phyloP scores from a whole-genome alignment of 805 yeast genomes.

The Candida multigemmis region DNA sequence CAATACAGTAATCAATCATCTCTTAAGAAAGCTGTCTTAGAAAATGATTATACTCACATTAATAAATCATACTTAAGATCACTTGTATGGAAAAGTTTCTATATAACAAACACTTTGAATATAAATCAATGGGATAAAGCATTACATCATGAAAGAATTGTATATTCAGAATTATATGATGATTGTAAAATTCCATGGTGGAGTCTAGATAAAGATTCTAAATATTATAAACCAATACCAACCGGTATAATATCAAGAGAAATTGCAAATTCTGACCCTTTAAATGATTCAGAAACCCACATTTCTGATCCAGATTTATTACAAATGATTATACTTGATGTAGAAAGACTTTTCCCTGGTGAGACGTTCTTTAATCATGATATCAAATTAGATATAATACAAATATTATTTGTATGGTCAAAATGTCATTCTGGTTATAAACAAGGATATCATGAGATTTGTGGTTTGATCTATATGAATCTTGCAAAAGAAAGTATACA shows the following conservation, averaged over 20 bases:
- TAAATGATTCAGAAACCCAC: conserved; percentile 3
- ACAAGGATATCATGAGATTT: conserved; percentile 48
- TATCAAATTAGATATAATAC: conserved; percentile 23
- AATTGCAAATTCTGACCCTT: conserved; percentile 10
- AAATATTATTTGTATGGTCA: conserved; percentile 40
- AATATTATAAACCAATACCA: conserved; percentile 12
- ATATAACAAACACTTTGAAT: conserved; percentile 26
- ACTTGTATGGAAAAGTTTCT: conserved; percentile 28
- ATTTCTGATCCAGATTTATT: conserved; percentile 32
- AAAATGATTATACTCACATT: conserved; percentile 17
- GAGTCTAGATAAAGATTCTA: conserved; percentile 17
- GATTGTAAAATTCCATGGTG: conserved; percentile 32
- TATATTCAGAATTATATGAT: conserved; percentile 22
- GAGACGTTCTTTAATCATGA: conserved; percentile 20
- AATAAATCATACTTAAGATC: conserved; percentile 16
- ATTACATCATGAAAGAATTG: conserved; percentile 19
- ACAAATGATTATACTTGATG: conserved; percentile 37
- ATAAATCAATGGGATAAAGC: conserved; percentile 22
- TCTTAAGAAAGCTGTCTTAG: conserved; percentile 17
- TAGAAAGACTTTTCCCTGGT: conserved; percentile 45
- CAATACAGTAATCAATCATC: conserved; percentile 20
- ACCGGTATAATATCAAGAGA: conserved; percentile 10
- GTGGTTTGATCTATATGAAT: conserved; percentile 38
- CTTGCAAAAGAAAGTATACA: conserved; percentile 25
- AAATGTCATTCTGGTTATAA: conserved; percentile 42